A percentile compares a stretch with the other conserved stretches of the same genome.
These are phyloP conservation scores for Nemania serpens DNA, from an alignment of 2,329 filamentous ascomycete genomes.

Conservation along the genomic window DNA sequence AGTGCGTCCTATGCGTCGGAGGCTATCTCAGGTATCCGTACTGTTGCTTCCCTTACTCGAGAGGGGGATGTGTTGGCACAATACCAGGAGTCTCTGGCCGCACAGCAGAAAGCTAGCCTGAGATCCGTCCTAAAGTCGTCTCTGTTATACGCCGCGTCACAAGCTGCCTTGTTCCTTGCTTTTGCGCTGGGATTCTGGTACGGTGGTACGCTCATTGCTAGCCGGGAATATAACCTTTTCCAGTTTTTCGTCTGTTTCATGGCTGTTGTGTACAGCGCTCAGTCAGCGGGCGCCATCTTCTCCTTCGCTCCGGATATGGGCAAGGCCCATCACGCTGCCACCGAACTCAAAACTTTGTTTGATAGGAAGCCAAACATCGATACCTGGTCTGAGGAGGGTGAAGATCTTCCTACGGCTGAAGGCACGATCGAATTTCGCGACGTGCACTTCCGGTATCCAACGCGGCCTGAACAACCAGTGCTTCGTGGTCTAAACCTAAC, in stretches of 20 bases:
- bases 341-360: constrained; percentile 80
- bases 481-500: constrained; percentile 79
- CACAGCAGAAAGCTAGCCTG: constrained; percentile 70
- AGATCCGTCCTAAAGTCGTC: constrained; percentile 78
- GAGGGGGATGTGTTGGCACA: constrained; percentile 77
- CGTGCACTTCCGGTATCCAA: constrained; percentile 94
- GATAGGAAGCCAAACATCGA: constrained; percentile 83
- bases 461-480: constrained; percentile 87
- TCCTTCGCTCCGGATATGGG: constrained; percentile 91
- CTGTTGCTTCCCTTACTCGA: constrained; percentile 86
- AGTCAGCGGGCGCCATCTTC: constrained; percentile 89
- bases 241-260: constrained; percentile 94
- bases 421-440: constrained; percentile 87
- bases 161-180: constrained; percentile 81
- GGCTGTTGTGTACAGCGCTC: constrained; percentile 86
- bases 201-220: constrained; percentile 75
- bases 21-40: constrained; percentile 90
- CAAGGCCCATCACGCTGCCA: constrained; percentile 85
- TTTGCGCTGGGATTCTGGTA: constrained; percentile 94
- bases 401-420: constrained; percentile 65
- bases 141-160: constrained; percentile 78
- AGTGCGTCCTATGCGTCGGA: constrained; percentile 91
- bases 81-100: constrained; percentile 70
- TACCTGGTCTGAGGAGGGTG: constrained; percentile 74
- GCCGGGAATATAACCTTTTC: constrained; percentile 73